Evolutionary conservation across 805 yeast species (phyloP).

Genomic region (Sugiyamaella qingdaonensis): DNA sequence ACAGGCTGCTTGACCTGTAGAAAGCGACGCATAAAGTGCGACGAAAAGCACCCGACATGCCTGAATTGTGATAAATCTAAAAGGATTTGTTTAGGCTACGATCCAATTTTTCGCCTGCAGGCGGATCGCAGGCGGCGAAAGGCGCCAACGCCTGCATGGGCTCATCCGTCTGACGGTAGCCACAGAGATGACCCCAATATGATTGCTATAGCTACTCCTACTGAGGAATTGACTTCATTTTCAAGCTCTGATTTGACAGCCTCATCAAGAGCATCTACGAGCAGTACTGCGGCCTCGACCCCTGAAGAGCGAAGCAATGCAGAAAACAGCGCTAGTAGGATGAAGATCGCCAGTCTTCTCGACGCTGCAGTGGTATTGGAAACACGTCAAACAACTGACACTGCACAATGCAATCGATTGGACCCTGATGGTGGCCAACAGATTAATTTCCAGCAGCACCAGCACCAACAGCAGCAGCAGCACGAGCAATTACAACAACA

Average conservation of each 20-base stretch:
- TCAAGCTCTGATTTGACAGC: not conserved
- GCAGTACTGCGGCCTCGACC: not conserved
- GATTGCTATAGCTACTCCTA: not conserved
- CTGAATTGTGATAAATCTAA: constrained; percentile 61
- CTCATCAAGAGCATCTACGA: not conserved
- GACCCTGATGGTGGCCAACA: no score
- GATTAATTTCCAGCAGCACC: not conserved
- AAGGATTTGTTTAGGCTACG: constrained; percentile 67
- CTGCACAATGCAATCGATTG: no score
- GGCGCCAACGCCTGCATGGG: not conserved
- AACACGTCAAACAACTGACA: not conserved
- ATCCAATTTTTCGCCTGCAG: constrained; percentile 31
- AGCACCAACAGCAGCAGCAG: not conserved
- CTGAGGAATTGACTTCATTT: not conserved
- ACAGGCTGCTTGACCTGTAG: constrained; percentile 77
- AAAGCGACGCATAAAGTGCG: constrained; percentile 68
- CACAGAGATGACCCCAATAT: not conserved
- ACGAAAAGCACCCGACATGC: constrained; percentile 67
- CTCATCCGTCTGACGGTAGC: not conserved
- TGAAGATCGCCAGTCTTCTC: constrained; percentile 24
- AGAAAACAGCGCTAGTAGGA: constrained; percentile 8
- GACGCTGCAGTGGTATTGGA: constrained; percentile 24
- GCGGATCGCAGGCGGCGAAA: constrained; percentile 18
- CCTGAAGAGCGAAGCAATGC: not conserved
- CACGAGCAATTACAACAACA: not conserved